Evolutionary conservation across 352 stramenopile genomes (phyloP), one percentile per base, ranked within the genome.

Genomic region (Globisporangium paroecandrum): DNA sequence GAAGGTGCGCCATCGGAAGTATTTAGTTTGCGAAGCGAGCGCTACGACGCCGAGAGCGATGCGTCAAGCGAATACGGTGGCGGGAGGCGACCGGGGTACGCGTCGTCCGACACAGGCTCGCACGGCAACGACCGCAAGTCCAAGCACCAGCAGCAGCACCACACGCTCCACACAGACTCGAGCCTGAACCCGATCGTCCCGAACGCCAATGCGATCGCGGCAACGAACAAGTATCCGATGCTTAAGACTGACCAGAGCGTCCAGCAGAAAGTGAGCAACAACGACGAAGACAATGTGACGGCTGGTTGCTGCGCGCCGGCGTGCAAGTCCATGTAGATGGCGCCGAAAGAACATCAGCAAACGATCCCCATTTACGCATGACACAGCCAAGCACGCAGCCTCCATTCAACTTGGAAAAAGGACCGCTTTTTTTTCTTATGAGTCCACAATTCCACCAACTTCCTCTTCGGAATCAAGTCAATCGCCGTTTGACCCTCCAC

Each of bases 1-100:
- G 85, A 94, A 56, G 75, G 79, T 29, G 84, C 85, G 8, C 82
- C 83, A 27, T 95, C 88, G 36, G 88, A 94, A 69, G 76, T 89
- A 25, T 94, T 93, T 65, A 94, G 86, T 76, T 69, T 91, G 12
- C 82, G 83, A 58, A 93, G 87, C 65, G 88, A 94, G 72, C 83
- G 79, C 46, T 90, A 89, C 74, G 88, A 95, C 66, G 77, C 78
- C 3, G 85, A 93, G 73, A 95, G 88, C 64, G 88, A 95, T 68
- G 88, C 79, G 32, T 95, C 87, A 22, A 94, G 86, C 54, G 85
- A 93, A 53, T 87, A 89, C 64, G 78, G 82, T 49, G 78, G 82
- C 54, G 72, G 77, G 0, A 78, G 83, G 57, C 78, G 78, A 61
- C 71, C 65, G 43, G 74, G 77, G 9, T 83, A 85, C 68, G 75